Evolutionary conservation across 2,329 filamentous ascomycete species (phyloP).

Genomic region (Microdochium nivale): DNA sequence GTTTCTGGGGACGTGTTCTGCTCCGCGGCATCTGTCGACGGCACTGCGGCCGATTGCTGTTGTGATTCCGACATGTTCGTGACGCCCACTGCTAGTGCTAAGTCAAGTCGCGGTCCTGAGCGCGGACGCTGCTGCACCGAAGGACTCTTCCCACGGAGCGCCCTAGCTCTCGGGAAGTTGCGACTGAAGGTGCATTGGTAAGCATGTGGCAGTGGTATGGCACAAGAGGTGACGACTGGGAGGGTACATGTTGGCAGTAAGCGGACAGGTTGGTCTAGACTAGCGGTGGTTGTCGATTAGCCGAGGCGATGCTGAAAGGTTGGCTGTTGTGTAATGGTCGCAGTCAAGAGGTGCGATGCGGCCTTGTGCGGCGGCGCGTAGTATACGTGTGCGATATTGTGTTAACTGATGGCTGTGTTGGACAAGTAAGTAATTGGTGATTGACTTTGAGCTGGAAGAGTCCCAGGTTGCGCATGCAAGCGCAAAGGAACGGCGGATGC

Average conservation of each 20-base stretch:
- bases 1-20: background rate
- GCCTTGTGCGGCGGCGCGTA: no score
- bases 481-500: no score
- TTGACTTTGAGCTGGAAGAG: no score
- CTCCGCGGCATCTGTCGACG: background rate
- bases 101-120: background rate
- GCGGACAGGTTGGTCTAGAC: background rate
- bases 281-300: background rate
- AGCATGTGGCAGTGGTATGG: background rate
- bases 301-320: background rate
- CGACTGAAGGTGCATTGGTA: background rate
- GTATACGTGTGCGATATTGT: no score
- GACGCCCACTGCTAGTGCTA: background rate
- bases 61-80: background rate
- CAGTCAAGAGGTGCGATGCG: no score
- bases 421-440: no score
- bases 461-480: no score
- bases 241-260: background rate
- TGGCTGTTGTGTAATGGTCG: no score
- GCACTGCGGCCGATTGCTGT: background rate
- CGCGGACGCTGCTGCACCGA: background rate
- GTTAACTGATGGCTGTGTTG: no score
- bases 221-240: slow-evolving; percentile 1
- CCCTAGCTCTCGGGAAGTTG: background rate
- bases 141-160: background rate